phyloP scores from a whole-genome alignment of 163 green algal genomes.

The Scenedesmus sp. region DNA sequence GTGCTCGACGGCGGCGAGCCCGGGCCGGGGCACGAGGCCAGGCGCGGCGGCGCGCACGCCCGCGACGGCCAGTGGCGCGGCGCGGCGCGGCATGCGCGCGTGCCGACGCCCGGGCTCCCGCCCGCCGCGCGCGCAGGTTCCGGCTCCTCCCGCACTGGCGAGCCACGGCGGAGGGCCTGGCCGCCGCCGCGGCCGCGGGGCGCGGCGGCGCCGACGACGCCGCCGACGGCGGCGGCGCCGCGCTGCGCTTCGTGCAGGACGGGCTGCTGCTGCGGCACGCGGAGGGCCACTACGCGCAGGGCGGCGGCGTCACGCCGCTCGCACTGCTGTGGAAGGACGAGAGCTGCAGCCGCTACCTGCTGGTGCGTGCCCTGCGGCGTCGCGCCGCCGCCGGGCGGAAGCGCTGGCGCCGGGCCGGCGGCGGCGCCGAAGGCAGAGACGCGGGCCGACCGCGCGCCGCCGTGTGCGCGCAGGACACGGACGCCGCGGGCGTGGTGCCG shows the following conservation, averaged over 20 bases:
- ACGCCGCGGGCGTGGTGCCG: constrained; percentile 31
- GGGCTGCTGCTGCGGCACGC: constrained; percentile 80
- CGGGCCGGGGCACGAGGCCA: constrained; percentile 20
- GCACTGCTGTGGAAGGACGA: constrained; percentile 88
- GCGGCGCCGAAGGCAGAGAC: too few species aligned
- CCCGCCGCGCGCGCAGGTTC: constrained; percentile 10
- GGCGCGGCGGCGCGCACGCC: background rate
- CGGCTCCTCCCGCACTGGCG: constrained; percentile 17
- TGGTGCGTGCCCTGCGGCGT: constrained; percentile 67
- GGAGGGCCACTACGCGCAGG: constrained; percentile 73
- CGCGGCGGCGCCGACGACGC: background rate
- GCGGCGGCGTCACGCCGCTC: constrained; percentile 61
- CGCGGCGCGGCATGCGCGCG: too few species aligned
- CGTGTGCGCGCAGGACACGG: constrained; percentile 39
- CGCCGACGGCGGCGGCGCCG: background rate
- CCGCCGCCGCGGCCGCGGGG: constrained; percentile 30
- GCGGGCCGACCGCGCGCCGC: too few species aligned
- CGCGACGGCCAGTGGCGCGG: too few species aligned
- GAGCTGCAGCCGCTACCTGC: constrained; percentile 68
- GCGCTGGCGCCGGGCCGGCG: too few species aligned
- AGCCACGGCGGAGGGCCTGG: constrained; percentile 50
- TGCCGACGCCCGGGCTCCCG: background rate
- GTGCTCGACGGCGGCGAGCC: background rate
- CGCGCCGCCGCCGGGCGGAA: too few species aligned
- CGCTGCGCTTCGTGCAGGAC: constrained; percentile 64